These are phyloP conservation scores for Erigeron philadelphicus DNA, from an alignment of 140 eudicot genomes.

Conservation along the genomic window DNA sequence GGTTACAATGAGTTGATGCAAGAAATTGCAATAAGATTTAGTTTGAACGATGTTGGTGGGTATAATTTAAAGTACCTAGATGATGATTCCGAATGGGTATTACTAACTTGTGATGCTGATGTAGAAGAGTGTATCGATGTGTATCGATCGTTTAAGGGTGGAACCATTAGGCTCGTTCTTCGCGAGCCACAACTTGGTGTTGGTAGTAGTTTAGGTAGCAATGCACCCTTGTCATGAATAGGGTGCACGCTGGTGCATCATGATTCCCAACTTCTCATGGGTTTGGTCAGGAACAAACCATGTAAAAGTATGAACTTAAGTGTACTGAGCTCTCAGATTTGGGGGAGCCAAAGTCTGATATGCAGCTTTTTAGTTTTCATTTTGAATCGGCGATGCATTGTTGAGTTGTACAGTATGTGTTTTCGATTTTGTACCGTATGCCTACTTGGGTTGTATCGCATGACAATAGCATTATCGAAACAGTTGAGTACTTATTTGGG, in stretches of 20 bases:
- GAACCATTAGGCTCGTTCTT: conserved; percentile 58
- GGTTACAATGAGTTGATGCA: conserved; percentile 50
- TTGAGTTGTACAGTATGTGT: conserved; percentile 21
- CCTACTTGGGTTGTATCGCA: conserved; percentile 21
- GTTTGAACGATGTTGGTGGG: conserved; percentile 44
- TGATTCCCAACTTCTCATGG: not conserved
- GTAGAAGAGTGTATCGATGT: conserved; percentile 84
- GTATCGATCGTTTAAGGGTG: conserved; percentile 40
- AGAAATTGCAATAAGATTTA: conserved; percentile 60
- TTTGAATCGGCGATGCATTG: conserved; percentile 13
- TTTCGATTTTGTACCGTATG: conserved; percentile 25
- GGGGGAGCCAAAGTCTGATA: conserved; percentile 10
- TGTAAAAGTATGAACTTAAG: not conserved
- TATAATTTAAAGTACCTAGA: conserved; percentile 69
- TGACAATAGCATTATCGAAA: conserved; percentile 1
- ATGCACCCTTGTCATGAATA: conserved; percentile 30
- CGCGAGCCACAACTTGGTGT: conserved; percentile 40
- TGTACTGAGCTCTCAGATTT: conserved; percentile 7
- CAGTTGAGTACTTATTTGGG: conserved; percentile 22
- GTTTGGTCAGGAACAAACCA: conserved; percentile 2
- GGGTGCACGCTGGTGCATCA: conserved; percentile 19
- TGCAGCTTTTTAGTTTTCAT: conserved; percentile 2
- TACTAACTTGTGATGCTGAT: conserved; percentile 82
- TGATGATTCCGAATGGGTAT: conserved; percentile 91
- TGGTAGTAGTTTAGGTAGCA: conserved; percentile 62